Base-by-base conservation (phyloP, 140 eudicot species). In the Stevia rebaudiana region DNA sequence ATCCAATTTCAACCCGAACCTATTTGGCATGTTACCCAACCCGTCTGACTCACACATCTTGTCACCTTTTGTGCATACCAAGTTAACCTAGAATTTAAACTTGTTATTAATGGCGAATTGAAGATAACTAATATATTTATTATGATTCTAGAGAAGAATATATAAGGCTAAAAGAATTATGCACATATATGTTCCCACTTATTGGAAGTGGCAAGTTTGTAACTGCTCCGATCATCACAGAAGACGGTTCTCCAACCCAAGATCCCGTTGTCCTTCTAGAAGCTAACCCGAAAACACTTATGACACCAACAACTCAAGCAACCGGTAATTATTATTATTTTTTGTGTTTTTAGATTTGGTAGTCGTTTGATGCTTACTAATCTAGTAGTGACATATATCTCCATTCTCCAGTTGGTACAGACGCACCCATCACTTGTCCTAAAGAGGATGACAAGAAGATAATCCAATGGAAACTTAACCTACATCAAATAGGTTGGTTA, bases 261-360 rank as follows among this genome's bases (percentile, higher is more conserved):
- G 97, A 90, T 78, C 97, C 97, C 42, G 57, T 92, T 48, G 95
- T 81, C 30, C 95, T 92, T 80, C 80, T 72, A 59, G 84, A 92
- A 77, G 71, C 81, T 55, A 70, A 69, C 65, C 57, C 72, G 3
- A 81, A 67, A 31, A 74, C 66, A 7, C 86, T 66, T 39, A 52
- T 42, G 42, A 73, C 68, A 39, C 71, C 78, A 40, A 74, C 75
- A 59, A 59, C 47, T 59, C 79, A 74, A 43, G 65, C 69, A 59
- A 63, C 70, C 2, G 80, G 86, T 84, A 81, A 73, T 36, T 16
- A 1, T 68, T 36, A 47, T 21, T 31, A 25, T 48, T 52, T 6
- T 10, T 58, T 24, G 40, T 41, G 10, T 12, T 58, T 17, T 5
- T n/a, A 31, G 42, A 47, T 30, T 15, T 71, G 30, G 43, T 46